These are phyloP conservation scores for Spathaspora sp. DNA, from an alignment of 1,139 yeast species.

Conservation along the genomic window DNA sequence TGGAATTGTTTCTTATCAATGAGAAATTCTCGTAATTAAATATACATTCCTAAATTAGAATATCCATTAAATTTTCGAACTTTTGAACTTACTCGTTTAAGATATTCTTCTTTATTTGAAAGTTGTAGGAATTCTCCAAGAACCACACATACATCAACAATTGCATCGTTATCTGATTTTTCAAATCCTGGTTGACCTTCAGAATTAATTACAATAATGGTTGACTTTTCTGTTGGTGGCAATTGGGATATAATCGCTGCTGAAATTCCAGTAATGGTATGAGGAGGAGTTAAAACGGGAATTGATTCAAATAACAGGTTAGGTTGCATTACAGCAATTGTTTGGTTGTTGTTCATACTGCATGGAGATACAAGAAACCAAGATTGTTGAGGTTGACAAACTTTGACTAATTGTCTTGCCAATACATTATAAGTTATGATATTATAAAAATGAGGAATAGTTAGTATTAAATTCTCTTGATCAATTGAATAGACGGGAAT, in stretches of 20 bases:
- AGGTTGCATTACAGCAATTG: constrained; percentile 18
- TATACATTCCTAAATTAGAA: constrained; percentile 41
- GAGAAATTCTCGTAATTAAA: constrained; percentile 48
- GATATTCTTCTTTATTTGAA: constrained; percentile 18
- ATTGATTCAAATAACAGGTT: constrained; percentile 15
- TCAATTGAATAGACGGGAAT: constrained; percentile 23
- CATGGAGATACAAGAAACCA: constrained; percentile 41
- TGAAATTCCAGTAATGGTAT: constrained; percentile 50
- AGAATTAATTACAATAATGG: constrained; percentile 42
- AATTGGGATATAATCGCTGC: constrained; percentile 42
- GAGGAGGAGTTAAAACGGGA: constrained; percentile 52
- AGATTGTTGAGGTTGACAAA: constrained; percentile 10
- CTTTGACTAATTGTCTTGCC: constrained; percentile 21
- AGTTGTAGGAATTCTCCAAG: constrained; percentile 17
- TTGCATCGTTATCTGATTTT: constrained; percentile 37
- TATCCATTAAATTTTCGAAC: constrained; percentile 38
- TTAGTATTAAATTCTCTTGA: constrained; percentile 14
- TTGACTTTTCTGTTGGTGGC: constrained; percentile 10
- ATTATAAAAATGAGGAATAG: constrained; percentile 35
- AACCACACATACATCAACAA: constrained; percentile 33
- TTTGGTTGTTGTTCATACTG: constrained; percentile 29
- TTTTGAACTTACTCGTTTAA: constrained; percentile 25
- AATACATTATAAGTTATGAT: constrained; percentile 31
- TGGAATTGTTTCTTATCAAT: constrained; percentile 93
- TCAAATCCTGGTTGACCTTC: constrained; percentile 63